Evolutionary conservation across 306 rosid species (phyloP).

Genomic region (Dryas drummondii): DNA sequence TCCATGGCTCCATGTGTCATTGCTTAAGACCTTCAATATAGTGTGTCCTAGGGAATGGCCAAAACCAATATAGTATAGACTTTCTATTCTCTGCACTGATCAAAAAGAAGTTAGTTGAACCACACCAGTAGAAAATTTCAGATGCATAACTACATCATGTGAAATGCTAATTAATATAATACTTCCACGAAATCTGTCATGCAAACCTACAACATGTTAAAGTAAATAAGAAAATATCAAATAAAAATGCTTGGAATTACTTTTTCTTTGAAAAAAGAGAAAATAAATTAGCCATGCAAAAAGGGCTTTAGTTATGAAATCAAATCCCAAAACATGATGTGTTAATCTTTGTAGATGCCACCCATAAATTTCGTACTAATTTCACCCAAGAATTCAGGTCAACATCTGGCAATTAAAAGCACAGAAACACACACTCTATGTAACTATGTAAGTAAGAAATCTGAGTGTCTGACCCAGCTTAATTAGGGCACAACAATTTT

Average conservation of each 20-base stretch:
- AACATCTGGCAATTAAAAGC: background rate
- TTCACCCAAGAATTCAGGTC: background rate
- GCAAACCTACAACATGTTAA: background rate
- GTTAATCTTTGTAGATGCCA: background rate
- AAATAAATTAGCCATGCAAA: background rate
- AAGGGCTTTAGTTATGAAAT: background rate
- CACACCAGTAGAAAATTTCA: background rate
- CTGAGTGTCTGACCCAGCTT: background rate
- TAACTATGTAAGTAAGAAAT: background rate
- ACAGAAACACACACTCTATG: background rate
- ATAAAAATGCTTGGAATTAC: background rate
- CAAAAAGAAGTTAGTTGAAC: slow-evolving; percentile 3
- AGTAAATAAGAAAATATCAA: background rate
- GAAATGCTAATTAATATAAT: background rate
- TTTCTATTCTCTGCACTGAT: background rate
- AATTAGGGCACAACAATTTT: background rate
- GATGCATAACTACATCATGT: background rate
- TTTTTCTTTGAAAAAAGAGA: background rate
- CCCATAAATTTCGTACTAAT: background rate
- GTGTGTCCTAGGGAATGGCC: background rate
- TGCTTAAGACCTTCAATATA: background rate
- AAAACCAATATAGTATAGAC: background rate
- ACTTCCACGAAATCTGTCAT: background rate
- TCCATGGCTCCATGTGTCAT: background rate
- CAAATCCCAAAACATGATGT: background rate